Conservation (phyloP, 495 filamentous ascomycete genomes). For the Xylaria sp. region DNA sequence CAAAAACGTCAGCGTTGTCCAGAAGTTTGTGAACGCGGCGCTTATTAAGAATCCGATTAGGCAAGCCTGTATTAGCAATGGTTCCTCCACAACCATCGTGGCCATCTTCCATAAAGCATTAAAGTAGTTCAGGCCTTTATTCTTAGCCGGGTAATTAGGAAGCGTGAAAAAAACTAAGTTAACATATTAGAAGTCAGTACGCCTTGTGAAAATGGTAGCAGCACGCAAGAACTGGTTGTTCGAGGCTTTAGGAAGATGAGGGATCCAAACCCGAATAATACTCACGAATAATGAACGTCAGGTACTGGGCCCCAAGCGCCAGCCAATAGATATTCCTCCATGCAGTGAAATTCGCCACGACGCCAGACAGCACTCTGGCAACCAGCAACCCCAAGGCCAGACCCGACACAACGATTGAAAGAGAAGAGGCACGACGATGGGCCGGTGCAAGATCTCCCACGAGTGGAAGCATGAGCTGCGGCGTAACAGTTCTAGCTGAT, state of each 20-base stretch:
- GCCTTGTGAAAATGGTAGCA: background rate
- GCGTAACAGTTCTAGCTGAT: conserved; percentile 69
- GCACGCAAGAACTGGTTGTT: background rate
- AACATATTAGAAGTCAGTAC: background rate
- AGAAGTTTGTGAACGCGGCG: conserved; percentile 44
- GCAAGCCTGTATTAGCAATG: conserved; percentile 67
- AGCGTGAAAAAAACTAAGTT: conserved; percentile 69
- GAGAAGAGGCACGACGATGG: conserved; percentile 67
- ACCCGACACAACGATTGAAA: conserved; percentile 73
- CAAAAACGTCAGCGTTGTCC: conserved; percentile 82
- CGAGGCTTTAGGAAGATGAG: background rate
- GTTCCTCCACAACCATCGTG: conserved; percentile 62
- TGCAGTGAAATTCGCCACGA: conserved; percentile 69
- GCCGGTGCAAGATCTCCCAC: conserved; percentile 77
- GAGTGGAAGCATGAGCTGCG: conserved; percentile 79
- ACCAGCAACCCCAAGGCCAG: conserved; percentile 74
- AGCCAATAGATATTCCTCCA: conserved; percentile 83
- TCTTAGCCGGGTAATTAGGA: conserved; percentile 77
- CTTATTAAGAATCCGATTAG: conserved; percentile 42
- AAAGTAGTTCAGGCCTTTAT: conserved; percentile 70
- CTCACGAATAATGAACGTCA: conserved; percentile 62
- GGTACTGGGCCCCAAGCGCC: conserved; percentile 72
- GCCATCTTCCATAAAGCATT: conserved; percentile 68
- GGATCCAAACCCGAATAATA: background rate
- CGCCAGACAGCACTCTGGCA: conserved; percentile 74